These are phyloP conservation scores for Cyberlindnera mycetangii DNA, from an alignment of 805 yeast genomes.

Conservation along the genomic window DNA sequence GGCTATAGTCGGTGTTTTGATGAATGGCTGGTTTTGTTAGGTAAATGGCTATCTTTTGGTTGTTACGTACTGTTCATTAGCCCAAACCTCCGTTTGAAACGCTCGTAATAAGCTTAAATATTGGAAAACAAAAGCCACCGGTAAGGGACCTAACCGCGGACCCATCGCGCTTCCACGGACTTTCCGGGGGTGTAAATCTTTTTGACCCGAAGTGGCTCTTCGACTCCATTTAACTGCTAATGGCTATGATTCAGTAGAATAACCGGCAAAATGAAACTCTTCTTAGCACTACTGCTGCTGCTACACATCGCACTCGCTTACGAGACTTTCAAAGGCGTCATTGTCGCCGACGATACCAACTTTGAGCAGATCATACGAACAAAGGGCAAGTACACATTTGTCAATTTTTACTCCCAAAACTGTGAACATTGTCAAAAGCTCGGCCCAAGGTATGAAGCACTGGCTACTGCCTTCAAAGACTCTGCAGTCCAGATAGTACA, in stretches of 20 bases:
- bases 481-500: conserved; percentile 35
- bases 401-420: conserved; percentile 38
- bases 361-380: conserved; percentile 19
- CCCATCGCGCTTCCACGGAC: conserved; percentile 5
- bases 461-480: conserved; percentile 42
- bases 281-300: conserved; percentile 3
- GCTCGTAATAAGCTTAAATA: too few relatives aligned
- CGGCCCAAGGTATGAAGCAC: conserved; percentile 42
- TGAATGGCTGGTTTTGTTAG: too few relatives aligned
- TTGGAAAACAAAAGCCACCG: too few relatives aligned
- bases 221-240: too few relatives aligned
- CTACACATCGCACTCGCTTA: conserved; percentile 5
- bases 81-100: too few relatives aligned
- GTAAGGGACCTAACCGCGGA: too few relatives aligned
- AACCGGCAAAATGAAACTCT: conserved; percentile 2
- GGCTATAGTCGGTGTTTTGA: too few relatives aligned
- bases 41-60: too few relatives aligned
- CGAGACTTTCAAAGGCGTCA: conserved; percentile 20
- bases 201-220: neutral
- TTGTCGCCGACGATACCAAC: conserved; percentile 25
- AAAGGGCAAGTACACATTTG: conserved; percentile 23
- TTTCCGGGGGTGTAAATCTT: conserved; percentile 9
- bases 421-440: conserved; percentile 48
- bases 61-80: too few relatives aligned
- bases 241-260: too few relatives aligned